Evolutionary conservation across 2,329 filamentous ascomycete genomes (phyloP), one percentile per base, ranked within the genome.

Genomic region (Atkinsonella hypoxylon): DNA sequence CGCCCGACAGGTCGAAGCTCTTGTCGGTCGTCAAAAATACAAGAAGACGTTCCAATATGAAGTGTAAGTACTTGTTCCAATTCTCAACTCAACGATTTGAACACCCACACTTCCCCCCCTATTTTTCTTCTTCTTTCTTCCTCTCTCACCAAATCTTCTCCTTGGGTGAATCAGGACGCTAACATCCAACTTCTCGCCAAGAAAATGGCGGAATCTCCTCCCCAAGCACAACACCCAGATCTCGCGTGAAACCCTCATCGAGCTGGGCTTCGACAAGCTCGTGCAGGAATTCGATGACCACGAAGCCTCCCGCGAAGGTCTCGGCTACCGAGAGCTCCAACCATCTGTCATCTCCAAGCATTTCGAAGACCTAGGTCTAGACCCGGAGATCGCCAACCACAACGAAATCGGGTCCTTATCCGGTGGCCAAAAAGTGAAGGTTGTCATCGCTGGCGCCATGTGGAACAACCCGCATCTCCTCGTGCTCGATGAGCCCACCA

Each of bases 31-130:
- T 60, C 90, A 96, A 67, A 98, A 98, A 75, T 96, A 81, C 75
- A 97, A 98, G 83, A 98, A 98, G 81, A 87, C 85, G 40, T 96
- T 95, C 80, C 90, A 96, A 76, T 97, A 97, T 65, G 91, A 97
- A 75, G 82, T 96, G 79, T 84, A 77, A 75, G 79, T 71, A 7
- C 6, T 13, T 31, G 18, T 38, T n/a, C n/a, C 44, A 22, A 2
- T 26, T 26, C 17, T n/a, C n/a, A n/a, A n/a, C n/a, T n/a, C n/a
- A n/a, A n/a, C n/a, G n/a, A n/a, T n/a, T n/a, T n/a, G n/a, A n/a
- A n/a, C n/a, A n/a, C n/a, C n/a, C n/a, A n/a, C n/a, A n/a, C n/a
- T n/a, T n/a, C n/a, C n/a, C 12, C n/a, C 34, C 20, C 30, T 18
- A 12, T n/a, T 46, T 17, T 8, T 30, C 9, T 17, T 13, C 18